Base-by-base conservation (phyloP, 805 yeast genomes). In the Wickerhamiella kurtzmanii region DNA sequence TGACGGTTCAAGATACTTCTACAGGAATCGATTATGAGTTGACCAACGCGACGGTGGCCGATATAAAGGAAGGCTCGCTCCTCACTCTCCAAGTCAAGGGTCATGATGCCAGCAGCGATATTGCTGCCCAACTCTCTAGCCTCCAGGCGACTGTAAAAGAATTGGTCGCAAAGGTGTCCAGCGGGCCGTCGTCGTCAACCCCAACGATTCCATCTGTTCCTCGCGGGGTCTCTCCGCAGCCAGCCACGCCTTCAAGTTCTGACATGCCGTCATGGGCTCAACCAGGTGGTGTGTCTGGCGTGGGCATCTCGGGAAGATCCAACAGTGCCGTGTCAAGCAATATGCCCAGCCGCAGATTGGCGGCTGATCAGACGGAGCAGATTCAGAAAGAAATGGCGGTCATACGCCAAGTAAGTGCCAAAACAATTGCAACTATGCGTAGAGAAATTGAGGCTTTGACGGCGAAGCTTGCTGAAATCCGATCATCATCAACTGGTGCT, bases 1-100 rank as follows among this genome's bases (percentile, higher is more conserved):
- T 92, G 22, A 82, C 82, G 55, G 70, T 87, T 4, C 77, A 73
- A 50, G 94, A 84, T 50, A 71, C 74, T 0, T 60, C 64, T 2
- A 68, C 73, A 28, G 74, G 74, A 0, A 71, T 87, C 1, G 71
- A 80, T 1, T 92, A 83, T 59, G 96, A 89, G 60, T 64, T 89
- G 19, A 96, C 88, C 51, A 88, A 86, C 37, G 68, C 68, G 16
- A 62, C 71, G 21, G 59, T 85, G n/a, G 55, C 53, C 0, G 88
- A 82, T 37, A 68, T 89, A 1, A 60, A 63, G 42, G 70, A 71
- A 2, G 87, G 86, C 0, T 68, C 77, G 2, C 63, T 86, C 2
- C 60, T 89, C 6, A 70, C 79, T 0, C 63, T 83, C 28, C 72
- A 75, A 32, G 57, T 58, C 41, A 79, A 79, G 49, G 69, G 74